A percentile compares a stretch with the other conserved stretches of the same genome.
These are phyloP conservation scores for Fusarium redolens DNA, from an alignment of 2,329 filamentous ascomycete species.

Conservation along the genomic window DNA sequence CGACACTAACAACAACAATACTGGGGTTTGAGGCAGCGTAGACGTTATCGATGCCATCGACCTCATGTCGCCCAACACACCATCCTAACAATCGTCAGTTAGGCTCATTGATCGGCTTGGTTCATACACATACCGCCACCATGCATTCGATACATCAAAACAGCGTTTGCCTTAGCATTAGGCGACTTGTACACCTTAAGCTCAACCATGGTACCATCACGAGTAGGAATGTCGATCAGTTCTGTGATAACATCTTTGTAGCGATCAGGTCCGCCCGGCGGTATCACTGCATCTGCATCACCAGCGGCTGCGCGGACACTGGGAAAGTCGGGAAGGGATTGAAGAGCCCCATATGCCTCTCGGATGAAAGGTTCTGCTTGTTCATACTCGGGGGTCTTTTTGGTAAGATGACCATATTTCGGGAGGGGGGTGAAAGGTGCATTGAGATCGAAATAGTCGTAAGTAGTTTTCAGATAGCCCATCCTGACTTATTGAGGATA, in stretches of 20 bases:
- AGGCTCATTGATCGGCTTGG: neutral
- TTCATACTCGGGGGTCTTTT: slow-evolving; percentile 13
- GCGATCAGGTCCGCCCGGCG: slow-evolving; percentile 29
- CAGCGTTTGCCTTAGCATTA: slow-evolving; percentile 10
- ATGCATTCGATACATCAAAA: slow-evolving; percentile 42
- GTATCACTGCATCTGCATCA: slow-evolving; percentile 35
- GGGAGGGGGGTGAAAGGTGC: slow-evolving; percentile 24
- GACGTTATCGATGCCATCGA: slow-evolving; percentile 40
- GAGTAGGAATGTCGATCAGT: slow-evolving; percentile 23
- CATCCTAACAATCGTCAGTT: slow-evolving; percentile 22
- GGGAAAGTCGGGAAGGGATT: neutral
- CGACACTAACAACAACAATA: slow-evolving; percentile 41
- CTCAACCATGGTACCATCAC: slow-evolving; percentile 33
- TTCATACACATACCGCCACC: slow-evolving; percentile 34
- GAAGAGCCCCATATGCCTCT: neutral
- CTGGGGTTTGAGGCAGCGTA: slow-evolving; percentile 26
- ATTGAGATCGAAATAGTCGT: slow-evolving; percentile 23
- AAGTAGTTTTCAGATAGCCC: slow-evolving; percentile 13
- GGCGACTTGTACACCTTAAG: slow-evolving; percentile 37
- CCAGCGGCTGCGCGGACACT: slow-evolving; percentile 3
- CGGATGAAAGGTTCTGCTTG: neutral
- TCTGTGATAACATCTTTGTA: slow-evolving; percentile 22
- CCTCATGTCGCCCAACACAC: slow-evolving; percentile 40
- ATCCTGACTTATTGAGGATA: neutral
- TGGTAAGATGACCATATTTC: slow-evolving; percentile 36